Percentiles rank a stretch among this genome's conserved stretches.
Conservation (phyloP, 106 monocot species). For the Dioscorea dumetorum region DNA sequence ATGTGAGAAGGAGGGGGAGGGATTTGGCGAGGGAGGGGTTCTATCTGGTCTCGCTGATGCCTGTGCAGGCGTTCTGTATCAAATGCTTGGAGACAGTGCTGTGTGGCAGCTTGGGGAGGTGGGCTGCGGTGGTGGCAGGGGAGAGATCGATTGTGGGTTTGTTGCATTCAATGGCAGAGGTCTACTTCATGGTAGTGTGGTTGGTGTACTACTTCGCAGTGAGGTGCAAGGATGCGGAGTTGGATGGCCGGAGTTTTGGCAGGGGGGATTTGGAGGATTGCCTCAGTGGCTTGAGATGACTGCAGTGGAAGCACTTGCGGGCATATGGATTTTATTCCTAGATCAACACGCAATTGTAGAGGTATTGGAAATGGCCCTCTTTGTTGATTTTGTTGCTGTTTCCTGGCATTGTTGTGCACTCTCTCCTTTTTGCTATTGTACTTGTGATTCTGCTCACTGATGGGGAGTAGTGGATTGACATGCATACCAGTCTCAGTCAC, state of each 20-base stretch:
- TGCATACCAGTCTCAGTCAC: too few relatives aligned
- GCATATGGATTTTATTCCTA: not conserved
- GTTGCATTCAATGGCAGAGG: conserved; percentile 39
- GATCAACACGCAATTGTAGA: not conserved
- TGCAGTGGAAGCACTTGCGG: not conserved
- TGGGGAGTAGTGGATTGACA: too few relatives aligned
- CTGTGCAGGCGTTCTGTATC: conserved; percentile 25
- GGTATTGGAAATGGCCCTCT: not conserved
- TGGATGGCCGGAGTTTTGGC: conserved; percentile 44
- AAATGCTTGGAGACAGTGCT: conserved; percentile 46
- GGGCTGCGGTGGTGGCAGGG: conserved; percentile 22
- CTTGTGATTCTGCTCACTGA: not conserved
- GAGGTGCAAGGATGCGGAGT: conserved; percentile 35
- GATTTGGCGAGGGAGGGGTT: conserved; percentile 51
- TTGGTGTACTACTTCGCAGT: conserved; percentile 44
- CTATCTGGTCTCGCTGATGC: conserved; percentile 32
- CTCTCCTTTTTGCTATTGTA: not conserved
- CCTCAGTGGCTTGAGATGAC: conserved; percentile 31
- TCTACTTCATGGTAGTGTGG: conserved; percentile 85
- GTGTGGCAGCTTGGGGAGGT: conserved; percentile 40
- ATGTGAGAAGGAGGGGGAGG: conserved; percentile 26
- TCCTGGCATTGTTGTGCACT: not conserved
- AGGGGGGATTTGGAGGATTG: conserved; percentile 46
- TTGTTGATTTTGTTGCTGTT: too few relatives aligned
- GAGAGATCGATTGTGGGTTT: conserved; percentile 32